Evolutionary conservation across 768 basidiomycete genomes (phyloP), one percentile per base, ranked within the genome.

Genomic region (Termitomyces sp.): DNA sequence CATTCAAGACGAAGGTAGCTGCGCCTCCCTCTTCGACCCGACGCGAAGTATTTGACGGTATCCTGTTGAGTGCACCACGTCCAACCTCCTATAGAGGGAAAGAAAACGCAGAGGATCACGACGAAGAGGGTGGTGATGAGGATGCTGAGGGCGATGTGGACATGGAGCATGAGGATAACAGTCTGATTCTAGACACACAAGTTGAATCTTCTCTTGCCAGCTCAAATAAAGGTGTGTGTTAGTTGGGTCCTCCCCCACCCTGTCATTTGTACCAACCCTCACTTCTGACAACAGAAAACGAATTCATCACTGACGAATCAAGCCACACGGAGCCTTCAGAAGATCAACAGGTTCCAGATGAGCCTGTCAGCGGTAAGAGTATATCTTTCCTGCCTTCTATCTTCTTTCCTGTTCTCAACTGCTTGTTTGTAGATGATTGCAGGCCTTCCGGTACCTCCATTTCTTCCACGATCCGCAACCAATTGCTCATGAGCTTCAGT

Each of bases 401-500:
- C 8, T 43, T 12, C 5, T 32, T 36, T 57, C 7, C 3, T 15
- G 14, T 52, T 25, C 6, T 51, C 42, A 51, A 11, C 31, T 32
- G 12, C 29, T 48, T 38, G 11, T 47, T 6, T 45, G 5, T 57
- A 64, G 63, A 58, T 10, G 48, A 62, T 45, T 52, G 37, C 49
- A 47, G 55, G 31, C 54, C 54, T 43, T 17, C 31, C 40, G 67
- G 65, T 68, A 68, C 48, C 40, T 63, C 34, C 12, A 40, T 64
- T 62, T 50, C 59, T 61, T 34, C 61, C 61, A 61, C 63, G 34
- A 62, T 68, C 50, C 63, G 65, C 50, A 60, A 63, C 12, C 57
- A 59, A 61, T 61, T 68, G 65, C 65, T 68, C 53, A 64, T 68
- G 65, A 68, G 67, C 65, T 68, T 66, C 61, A 65, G 61, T 64